Evolutionary conservation across 371 early-diverging fungal species (phyloP).

Genomic region (Smittium mucronatum): DNA sequence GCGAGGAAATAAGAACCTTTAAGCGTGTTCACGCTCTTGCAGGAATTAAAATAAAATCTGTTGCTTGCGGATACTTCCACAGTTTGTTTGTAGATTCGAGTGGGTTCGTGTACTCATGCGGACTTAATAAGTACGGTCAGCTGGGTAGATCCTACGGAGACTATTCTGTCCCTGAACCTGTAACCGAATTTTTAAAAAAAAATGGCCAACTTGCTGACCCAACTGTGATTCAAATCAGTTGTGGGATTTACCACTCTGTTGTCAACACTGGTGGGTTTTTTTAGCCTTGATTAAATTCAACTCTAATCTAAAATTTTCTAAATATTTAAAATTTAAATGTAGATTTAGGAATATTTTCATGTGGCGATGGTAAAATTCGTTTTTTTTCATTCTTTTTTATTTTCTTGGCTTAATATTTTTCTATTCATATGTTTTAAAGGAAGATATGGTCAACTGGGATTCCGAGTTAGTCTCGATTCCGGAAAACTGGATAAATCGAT

Average conservation of each 20-base stretch:
- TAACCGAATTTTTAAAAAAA: neutral
- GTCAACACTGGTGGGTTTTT: neutral
- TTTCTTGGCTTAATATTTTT: neutral
- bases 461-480: neutral
- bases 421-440: neutral
- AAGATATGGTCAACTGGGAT: slow-evolving; percentile 7
- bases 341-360: slow-evolving; percentile 9
- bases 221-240: neutral
- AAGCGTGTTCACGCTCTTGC: neutral
- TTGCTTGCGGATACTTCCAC: slow-evolving; percentile 44
- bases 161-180: slow-evolving; percentile 4
- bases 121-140: slow-evolving; percentile 51
- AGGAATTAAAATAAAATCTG: slow-evolving; percentile 2
- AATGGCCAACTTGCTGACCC: neutral
- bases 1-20: too few species aligned
- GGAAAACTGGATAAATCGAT: too few species aligned
- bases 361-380: slow-evolving; percentile 6
- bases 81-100: slow-evolving; percentile 33
- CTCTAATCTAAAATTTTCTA: neutral
- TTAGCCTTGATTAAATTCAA: too few species aligned
- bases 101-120: slow-evolving; percentile 40
- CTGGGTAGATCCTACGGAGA: slow-evolving; percentile 22
- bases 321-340: neutral
- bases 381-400: too few species aligned
- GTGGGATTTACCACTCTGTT: slow-evolving; percentile 7